Percentiles rank a stretch among this genome's conserved stretches.
These are phyloP conservation scores for Agapanthus africanus DNA, from an alignment of 106 monocot genomes.

Conservation along the genomic window DNA sequence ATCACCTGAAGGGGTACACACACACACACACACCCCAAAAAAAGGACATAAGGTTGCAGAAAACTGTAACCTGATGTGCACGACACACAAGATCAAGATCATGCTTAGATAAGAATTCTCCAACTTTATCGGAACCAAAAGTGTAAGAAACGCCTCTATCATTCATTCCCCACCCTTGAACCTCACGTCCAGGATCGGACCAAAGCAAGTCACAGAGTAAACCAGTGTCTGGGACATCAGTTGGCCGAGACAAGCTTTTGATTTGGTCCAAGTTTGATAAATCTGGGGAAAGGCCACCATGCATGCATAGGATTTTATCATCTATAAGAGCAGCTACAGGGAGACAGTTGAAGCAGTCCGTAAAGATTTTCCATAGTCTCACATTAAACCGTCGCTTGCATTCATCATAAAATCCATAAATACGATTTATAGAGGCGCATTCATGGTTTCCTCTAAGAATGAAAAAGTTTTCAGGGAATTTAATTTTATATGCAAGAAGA, in stretches of 20 bases:
- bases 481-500: slow-evolving; percentile 47
- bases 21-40: too few species aligned
- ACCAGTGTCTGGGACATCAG: slow-evolving; percentile 47
- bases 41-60: too few species aligned
- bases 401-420: slow-evolving; percentile 56
- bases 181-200: slow-evolving; percentile 40
- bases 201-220: slow-evolving; percentile 44
- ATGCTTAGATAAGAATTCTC: slow-evolving; percentile 33
- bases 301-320: slow-evolving; percentile 51
- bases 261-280: slow-evolving; percentile 37
- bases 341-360: slow-evolving; percentile 44
- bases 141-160: slow-evolving; percentile 51
- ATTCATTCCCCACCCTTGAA: slow-evolving; percentile 50
- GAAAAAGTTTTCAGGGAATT: slow-evolving; percentile 45
- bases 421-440: slow-evolving; percentile 47
- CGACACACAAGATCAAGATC: slow-evolving; percentile 46
- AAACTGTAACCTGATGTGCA: slow-evolving; percentile 54
- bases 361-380: slow-evolving; percentile 42
- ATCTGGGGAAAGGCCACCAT: slow-evolving; percentile 43
- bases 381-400: slow-evolving; percentile 50
- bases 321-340: slow-evolving; percentile 52
- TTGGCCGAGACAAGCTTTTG: slow-evolving; percentile 29
- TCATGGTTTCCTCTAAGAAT: slow-evolving; percentile 47
- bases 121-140: slow-evolving; percentile 41
- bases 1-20: too few species aligned